These are phyloP conservation scores for Penicillium nordicum DNA, from an alignment of 2,329 filamentous ascomycete genomes.

Conservation along the genomic window DNA sequence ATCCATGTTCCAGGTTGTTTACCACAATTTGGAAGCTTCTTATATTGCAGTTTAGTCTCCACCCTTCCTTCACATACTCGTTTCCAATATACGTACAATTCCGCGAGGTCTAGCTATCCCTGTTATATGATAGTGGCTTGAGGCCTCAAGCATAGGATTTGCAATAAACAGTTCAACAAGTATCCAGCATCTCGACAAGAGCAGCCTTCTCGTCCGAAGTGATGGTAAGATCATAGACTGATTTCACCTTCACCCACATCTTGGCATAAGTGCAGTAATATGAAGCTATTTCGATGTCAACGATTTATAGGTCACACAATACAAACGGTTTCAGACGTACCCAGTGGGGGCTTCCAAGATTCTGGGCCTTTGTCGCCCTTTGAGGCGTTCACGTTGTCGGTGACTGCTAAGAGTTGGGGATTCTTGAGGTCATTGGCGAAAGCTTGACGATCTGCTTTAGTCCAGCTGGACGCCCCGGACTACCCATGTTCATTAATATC, in stretches of 20 bases:
- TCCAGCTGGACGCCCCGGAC: constrained; percentile 68
- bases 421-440: constrained; percentile 76
- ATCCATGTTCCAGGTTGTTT: background rate
- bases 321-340: constrained; percentile 34
- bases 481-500: background rate
- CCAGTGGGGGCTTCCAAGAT: constrained; percentile 68
- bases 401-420: constrained; percentile 77
- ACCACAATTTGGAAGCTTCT: background rate
- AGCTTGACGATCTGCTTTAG: constrained; percentile 59
- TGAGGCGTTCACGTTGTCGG: constrained; percentile 67
- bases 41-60: background rate
- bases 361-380: constrained; percentile 76
- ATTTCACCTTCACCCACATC: constrained; percentile 77
- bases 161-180: constrained; percentile 10
- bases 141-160: background rate
- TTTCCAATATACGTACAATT: background rate
- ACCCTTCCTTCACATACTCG: no score
- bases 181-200: constrained; percentile 58
- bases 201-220: constrained; percentile 70
- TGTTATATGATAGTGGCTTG: background rate
- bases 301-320: background rate
- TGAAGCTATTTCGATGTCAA: constrained; percentile 34
- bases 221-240: constrained; percentile 64
- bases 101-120: background rate
- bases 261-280: constrained; percentile 78